Base-by-base conservation (phyloP, 179 eudicot species). In the Heliamphora pulchella region DNA sequence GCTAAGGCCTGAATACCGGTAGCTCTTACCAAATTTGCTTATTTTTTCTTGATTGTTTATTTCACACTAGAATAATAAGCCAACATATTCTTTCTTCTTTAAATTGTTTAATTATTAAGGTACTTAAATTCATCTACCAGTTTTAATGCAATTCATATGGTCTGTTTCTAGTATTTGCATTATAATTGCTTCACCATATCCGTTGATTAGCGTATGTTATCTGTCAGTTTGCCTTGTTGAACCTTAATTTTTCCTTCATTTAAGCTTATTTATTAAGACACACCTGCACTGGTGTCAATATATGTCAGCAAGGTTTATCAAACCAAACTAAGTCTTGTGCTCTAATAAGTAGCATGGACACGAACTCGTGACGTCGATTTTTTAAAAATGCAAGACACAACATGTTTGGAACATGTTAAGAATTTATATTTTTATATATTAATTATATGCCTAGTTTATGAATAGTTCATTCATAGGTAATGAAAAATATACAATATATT, bases 1-100 rank as follows among this genome's bases (percentile, higher is more conserved):
- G 99, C 85, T 96, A 84, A 96, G 86, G 89, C 97, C 98, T 84
- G 99, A 96, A 84, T 91, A 91, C 90, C 87, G 99, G 99, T 96
- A 84, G 61, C 66, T 48, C 68, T 65, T 20, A 72, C 59, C 14
- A 46, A 61, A 73, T 47, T 48, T 59, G 8, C 47, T 74, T 48
- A 3, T 55, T 84, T 71, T 41, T 50, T 53, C 9, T 48, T 48
- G 63, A n/a, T 65, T 77, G 44, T 55, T 78, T 68, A 39, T 17
- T 39, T 53, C 61, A 18, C 14, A n/a, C 51, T 2, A 8, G 78
- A 31, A 47, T 31, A 48, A 22, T 67, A 67, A 67, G 63, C 17
- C 22, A 53, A 46, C 58, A 46, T 41, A 41, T 39, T 78, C 62
- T 54, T 20, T 61, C 2, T 64, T 64, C 43, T 58, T 50, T 22